A percentile compares a stretch with the other conserved stretches of the same genome.
Evolutionary conservation across 169 alveolate genomes (phyloP).

Genomic region (Eimeria zaria): DNA sequence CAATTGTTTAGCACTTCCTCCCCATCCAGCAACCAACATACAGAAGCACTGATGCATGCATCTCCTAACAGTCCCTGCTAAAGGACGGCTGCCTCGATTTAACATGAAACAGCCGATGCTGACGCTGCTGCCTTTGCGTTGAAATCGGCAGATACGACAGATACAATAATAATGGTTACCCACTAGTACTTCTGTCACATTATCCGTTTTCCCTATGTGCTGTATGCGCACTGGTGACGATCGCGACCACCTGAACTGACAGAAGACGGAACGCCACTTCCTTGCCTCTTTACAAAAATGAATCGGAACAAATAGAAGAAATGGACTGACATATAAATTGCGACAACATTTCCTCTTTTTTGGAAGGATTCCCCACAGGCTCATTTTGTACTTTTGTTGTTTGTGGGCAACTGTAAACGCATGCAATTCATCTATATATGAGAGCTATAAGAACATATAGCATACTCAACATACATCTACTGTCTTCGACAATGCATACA

Average conservation of each 20-base stretch:
- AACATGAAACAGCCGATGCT: not conserved
- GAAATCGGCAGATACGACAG: not conserved
- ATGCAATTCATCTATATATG: not conserved
- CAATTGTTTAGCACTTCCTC: not conserved
- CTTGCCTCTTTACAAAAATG: conserved; percentile 12
- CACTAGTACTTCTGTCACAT: not conserved
- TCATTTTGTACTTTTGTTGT: not conserved
- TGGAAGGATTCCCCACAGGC: not conserved
- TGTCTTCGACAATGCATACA: not conserved
- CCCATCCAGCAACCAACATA: not conserved
- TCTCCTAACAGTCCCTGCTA: not conserved
- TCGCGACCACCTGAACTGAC: conserved; percentile 8
- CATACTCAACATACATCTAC: not conserved
- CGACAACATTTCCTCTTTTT: not conserved
- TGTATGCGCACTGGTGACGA: not conserved
- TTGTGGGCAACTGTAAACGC: not conserved
- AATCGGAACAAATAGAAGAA: conserved; percentile 7
- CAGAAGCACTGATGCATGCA: not conserved
- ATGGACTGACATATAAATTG: conserved; percentile 9
- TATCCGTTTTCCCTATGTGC: not conserved
- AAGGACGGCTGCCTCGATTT: not conserved
- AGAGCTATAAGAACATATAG: not conserved
- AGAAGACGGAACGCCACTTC: not conserved
- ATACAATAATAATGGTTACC: not conserved
- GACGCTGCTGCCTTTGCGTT: not conserved